phyloP scores from a whole-genome alignment of 106 monocot genomes.

The Alisma plantagoaquatica region DNA sequence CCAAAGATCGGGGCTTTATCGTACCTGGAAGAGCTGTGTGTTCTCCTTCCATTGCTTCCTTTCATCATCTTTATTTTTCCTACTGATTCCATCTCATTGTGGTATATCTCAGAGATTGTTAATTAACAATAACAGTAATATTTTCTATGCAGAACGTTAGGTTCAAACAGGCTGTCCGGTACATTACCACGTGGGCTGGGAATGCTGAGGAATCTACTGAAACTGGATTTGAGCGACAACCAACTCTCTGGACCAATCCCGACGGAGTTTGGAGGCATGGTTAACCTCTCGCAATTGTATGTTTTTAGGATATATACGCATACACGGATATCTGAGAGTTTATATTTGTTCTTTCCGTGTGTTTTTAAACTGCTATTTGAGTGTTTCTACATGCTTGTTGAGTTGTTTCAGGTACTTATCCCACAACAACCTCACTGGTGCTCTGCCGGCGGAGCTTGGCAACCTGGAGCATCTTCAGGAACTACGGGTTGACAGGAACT shows the following conservation, averaged over 20 bases:
- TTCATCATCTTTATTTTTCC: not conserved
- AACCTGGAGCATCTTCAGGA: slow-evolving; percentile 56
- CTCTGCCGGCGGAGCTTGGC: slow-evolving; percentile 44
- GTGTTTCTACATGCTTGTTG: not conserved
- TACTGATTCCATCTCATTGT: too few species aligned
- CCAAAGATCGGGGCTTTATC: slow-evolving; percentile 49
- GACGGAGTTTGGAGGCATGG: slow-evolving; percentile 16
- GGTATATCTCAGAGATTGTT: too few species aligned
- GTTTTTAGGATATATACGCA: not conserved
- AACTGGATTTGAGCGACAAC: slow-evolving; percentile 23
- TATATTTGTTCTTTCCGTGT: slow-evolving; percentile 4
- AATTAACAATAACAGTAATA: too few species aligned
- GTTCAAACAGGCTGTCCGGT: slow-evolving; percentile 49
- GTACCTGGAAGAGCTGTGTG: slow-evolving; percentile 73
- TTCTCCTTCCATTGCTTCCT: too few species aligned
- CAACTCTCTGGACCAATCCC: slow-evolving; percentile 19
- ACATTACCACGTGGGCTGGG: slow-evolving; percentile 67
- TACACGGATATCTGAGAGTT: too few species aligned
- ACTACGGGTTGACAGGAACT: slow-evolving; percentile 71
- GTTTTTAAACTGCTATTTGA: not conserved
- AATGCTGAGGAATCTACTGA: slow-evolving; percentile 23
- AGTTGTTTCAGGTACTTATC: too few species aligned
- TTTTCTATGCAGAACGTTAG: slow-evolving; percentile 56
- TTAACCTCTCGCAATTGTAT: slow-evolving; percentile 53
- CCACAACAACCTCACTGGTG: slow-evolving; percentile 57